phyloP scores from a whole-genome alignment of 495 filamentous ascomycete genomes.

The Lichenothelia convexa region DNA sequence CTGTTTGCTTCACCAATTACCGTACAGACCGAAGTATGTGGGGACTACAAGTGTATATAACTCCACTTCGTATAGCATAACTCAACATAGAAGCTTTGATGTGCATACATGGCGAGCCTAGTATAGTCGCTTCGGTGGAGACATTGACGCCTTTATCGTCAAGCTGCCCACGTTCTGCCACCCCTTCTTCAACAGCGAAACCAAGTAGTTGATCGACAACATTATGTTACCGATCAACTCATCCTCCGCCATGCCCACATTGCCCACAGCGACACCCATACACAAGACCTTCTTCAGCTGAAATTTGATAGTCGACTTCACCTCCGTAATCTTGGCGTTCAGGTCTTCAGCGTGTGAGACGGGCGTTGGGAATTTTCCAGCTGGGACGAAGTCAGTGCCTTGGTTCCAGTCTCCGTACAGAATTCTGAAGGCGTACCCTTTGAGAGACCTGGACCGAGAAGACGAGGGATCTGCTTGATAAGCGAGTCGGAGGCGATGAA shows the following conservation, averaged over 20 bases:
- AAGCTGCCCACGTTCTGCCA: constrained; percentile 99
- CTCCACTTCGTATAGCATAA: no score
- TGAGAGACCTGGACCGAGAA: constrained; percentile 92
- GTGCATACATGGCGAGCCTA: no score
- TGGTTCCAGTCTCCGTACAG: background rate
- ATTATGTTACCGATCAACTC: constrained; percentile 92
- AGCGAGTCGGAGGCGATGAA: constrained; percentile 90
- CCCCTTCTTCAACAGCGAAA: constrained; percentile 97
- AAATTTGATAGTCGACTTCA: constrained; percentile 99
- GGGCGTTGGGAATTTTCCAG: constrained; percentile 97
- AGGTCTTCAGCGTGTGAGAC: constrained; percentile 93
- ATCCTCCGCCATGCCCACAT: constrained; percentile 93
- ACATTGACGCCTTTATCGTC: constrained; percentile 99
- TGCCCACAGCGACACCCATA: constrained; percentile 95
- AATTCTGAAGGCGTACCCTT: constrained; percentile 46
- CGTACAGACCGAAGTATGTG: no score
- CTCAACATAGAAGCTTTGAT: no score
- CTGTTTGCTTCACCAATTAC: no score
- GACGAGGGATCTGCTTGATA: constrained; percentile 99
- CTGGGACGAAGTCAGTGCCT: constrained; percentile 25
- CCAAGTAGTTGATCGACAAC: constrained; percentile 98
- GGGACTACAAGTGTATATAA: no score
- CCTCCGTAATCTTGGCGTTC: constrained; percentile 81
- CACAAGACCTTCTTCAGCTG: constrained; percentile 99
- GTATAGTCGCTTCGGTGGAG: constrained; percentile 88